Evolutionary conservation across 2,329 filamentous ascomycete genomes (phyloP).

Genomic region (Ceratocystis albifundus): DNA sequence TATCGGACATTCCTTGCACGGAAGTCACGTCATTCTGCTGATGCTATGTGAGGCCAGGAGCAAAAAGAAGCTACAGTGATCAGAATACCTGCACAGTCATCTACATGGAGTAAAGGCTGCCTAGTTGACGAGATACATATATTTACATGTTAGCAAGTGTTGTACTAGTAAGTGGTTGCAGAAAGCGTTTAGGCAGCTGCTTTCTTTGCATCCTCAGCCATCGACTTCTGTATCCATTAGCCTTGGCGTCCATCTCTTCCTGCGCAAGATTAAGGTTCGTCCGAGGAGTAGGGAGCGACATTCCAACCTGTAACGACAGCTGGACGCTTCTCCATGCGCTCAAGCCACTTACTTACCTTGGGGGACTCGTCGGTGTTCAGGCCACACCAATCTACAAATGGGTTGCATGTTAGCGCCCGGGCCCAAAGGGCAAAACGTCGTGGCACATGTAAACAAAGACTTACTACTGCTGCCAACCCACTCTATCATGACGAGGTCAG

Average conservation of each 20-base stretch:
- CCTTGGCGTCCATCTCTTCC: too few species aligned
- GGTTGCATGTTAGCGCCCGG: slow-evolving; percentile 1
- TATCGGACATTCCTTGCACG: background rate
- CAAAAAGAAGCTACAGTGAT: slow-evolving; percentile 7
- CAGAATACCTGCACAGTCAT: background rate
- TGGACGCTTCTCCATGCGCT: slow-evolving; percentile 55
- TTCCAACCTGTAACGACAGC: slow-evolving; percentile 65
- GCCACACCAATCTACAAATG: slow-evolving; percentile 32
- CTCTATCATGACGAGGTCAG: slow-evolving; percentile 70
- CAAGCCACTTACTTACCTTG: slow-evolving; percentile 63
- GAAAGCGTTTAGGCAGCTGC: slow-evolving; percentile 23
- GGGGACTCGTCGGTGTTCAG: slow-evolving; percentile 63
- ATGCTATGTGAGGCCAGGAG: background rate
- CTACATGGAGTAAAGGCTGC: background rate
- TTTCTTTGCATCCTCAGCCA: slow-evolving; percentile 54
- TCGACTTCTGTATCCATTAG: slow-evolving; percentile 58
- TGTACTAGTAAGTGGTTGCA: background rate
- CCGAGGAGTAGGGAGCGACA: slow-evolving; percentile 56
- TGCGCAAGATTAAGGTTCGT: slow-evolving; percentile 38
- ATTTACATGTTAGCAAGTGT: background rate
- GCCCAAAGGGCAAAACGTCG: slow-evolving; percentile 6
- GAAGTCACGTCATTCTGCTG: background rate
- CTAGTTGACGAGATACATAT: too few species aligned
- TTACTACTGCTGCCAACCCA: slow-evolving; percentile 52
- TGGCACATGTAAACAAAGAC: slow-evolving; percentile 26